A percentile compares a stretch with the other conserved stretches of the same genome.
phyloP scores from a whole-genome alignment of 306 rosid species.

The Cucurbita pepo region DNA sequence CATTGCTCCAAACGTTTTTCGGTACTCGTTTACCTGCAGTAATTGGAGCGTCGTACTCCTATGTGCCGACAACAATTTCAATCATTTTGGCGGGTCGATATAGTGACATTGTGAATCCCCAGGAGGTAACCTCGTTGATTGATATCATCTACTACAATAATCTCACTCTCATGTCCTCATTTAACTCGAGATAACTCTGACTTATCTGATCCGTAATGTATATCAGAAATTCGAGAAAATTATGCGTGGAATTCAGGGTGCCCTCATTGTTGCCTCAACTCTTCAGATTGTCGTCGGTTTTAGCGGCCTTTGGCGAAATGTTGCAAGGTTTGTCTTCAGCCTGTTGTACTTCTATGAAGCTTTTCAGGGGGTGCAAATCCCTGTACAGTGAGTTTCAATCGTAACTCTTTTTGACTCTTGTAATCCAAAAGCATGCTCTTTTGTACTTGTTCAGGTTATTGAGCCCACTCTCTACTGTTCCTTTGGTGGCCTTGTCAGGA shows the following conservation, averaged over 20 bases:
- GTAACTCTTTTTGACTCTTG: neutral
- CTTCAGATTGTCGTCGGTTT: slow-evolving; percentile 95
- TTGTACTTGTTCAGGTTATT: slow-evolving; percentile 41
- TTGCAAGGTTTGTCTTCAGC: slow-evolving; percentile 45
- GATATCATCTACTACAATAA: neutral
- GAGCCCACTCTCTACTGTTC: slow-evolving; percentile 84
- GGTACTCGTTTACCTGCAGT: slow-evolving; percentile 96
- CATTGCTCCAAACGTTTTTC: slow-evolving; percentile 55
- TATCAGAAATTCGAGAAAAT: slow-evolving; percentile 78
- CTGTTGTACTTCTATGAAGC: neutral
- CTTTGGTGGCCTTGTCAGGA: slow-evolving; percentile 79
- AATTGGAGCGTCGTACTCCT: slow-evolving; percentile 75
- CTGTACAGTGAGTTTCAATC: neutral
- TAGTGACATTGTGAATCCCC: slow-evolving; percentile 61
- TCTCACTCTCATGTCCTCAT: neutral
- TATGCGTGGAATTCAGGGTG: slow-evolving; percentile 94
- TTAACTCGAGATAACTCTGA: neutral
- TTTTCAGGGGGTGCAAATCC: neutral
- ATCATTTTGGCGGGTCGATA: slow-evolving; percentile 82
- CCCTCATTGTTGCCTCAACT: slow-evolving; percentile 92
- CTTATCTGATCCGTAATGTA: slow-evolving; percentile 6
- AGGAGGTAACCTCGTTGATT: slow-evolving; percentile 40
- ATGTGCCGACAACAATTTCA: slow-evolving; percentile 88
- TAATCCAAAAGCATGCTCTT: neutral
- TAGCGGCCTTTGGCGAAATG: slow-evolving; percentile 97